These are phyloP conservation scores for Podaxis sp. DNA, from an alignment of 768 basidiomycete genomes.

Conservation along the genomic window DNA sequence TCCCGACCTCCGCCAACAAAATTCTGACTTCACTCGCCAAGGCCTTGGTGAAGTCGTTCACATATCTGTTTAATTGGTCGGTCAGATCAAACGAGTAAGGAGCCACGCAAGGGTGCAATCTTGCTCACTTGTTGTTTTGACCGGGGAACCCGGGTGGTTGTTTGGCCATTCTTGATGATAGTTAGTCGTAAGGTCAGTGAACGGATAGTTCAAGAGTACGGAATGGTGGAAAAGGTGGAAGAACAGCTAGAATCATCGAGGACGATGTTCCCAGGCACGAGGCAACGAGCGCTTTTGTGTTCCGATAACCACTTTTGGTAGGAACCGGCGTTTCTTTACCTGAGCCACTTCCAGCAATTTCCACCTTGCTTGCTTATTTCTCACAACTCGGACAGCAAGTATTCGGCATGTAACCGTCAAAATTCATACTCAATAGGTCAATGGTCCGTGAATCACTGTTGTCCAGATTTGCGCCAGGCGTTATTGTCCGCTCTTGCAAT, in stretches of 20 bases:
- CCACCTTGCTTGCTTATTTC: too few relatives aligned
- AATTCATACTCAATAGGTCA: too few relatives aligned
- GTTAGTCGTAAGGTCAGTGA: neutral
- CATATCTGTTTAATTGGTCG: constrained; percentile 17
- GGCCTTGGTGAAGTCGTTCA: constrained; percentile 84
- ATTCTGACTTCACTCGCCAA: constrained; percentile 78
- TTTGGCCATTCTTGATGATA: constrained; percentile 1
- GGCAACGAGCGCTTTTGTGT: constrained; percentile 1
- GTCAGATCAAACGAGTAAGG: neutral
- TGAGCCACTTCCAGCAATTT: neutral
- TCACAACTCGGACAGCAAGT: too few relatives aligned
- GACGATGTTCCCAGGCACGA: constrained; percentile 9
- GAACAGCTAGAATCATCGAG: neutral
- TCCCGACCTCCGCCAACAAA: constrained; percentile 77
- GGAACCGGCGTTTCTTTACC: neutral
- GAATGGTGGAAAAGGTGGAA: neutral
- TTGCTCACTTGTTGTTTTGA: neutral
- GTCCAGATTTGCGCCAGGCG: too few relatives aligned
- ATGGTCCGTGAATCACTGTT: too few relatives aligned
- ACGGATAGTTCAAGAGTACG: neutral
- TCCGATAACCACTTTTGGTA: constrained; percentile 11
- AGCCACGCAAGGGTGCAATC: neutral
- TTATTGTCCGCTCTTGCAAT: too few relatives aligned
- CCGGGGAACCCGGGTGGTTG: constrained; percentile 6
- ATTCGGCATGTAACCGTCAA: too few relatives aligned